Evolutionary conservation across 2,329 filamentous ascomycete genomes (phyloP), one percentile per base, ranked within the genome.

Genomic region (Trematosphaeria pertusa): DNA sequence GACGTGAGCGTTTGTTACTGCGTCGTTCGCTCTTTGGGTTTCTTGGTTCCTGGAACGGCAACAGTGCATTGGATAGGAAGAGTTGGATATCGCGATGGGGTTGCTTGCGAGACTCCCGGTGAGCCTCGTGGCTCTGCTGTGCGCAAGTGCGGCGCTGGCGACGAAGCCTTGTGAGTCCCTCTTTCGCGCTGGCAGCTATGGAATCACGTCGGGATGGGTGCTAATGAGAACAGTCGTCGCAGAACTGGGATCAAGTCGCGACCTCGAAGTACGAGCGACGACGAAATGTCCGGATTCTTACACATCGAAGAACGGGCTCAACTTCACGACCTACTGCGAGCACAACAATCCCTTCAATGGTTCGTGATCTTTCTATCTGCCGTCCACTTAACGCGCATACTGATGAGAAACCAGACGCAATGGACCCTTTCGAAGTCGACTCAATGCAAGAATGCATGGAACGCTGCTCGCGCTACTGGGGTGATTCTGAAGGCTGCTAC

Each of bases 391-490:
- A n/a, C n/a, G n/a, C n/a, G n/a, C n/a, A n/a, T 17, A 20, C 43
- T 58, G 21, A 61, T 21, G 47, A 19, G 19, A 8, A n/a, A 20
- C 22, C 21, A 63, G 62, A 67, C 48, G 62, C 61, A 4, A 12
- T 48, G 33, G 37, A 12, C 10, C 40, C 55, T 4, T 62, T 65
- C 43, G 42, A 33, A 5, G 48, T 54, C 5, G 31, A 39, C 11
- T 56, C 47, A 10, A 62, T 62, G 54, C 18, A 45, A 26, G 62
- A 58, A 11, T 69, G 65, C 33, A 61, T 69, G 58, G 65, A 67
- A 20, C 62, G 51, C 30, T 70, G 66, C 46, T 69, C 65, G 19
- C 53, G 66, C 31, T 70, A 52, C 46, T 64, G 59, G 59, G 65
- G 64, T 11, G 39, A 52, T 0, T 47, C 58, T 22, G 65, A 64